phyloP scores from a whole-genome alignment of 1,284 basidiomycete species.

The Meripilus lineatus region DNA sequence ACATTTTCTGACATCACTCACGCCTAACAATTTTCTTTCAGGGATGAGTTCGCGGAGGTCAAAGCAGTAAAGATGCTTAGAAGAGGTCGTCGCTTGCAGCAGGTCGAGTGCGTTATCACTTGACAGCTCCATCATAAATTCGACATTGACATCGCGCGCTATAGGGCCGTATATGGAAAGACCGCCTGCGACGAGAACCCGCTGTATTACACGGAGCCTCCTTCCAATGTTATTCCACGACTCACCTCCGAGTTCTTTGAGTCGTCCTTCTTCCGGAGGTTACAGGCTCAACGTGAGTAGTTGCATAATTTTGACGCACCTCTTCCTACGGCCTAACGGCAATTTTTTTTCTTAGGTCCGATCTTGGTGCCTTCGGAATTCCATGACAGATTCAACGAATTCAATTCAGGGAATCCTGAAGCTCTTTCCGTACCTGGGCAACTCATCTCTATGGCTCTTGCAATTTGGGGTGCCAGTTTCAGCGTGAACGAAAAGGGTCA shows the following conservation, averaged over 20 bases:
- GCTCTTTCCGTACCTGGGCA: slow-evolving; percentile 55
- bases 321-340: slow-evolving; percentile 24
- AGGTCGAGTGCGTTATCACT: slow-evolving; percentile 50
- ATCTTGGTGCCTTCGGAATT: slow-evolving; percentile 75
- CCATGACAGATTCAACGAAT: slow-evolving; percentile 57
- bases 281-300: slow-evolving; percentile 73
- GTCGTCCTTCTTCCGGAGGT: slow-evolving; percentile 78
- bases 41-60: slow-evolving; percentile 84
- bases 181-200: slow-evolving; percentile 41
- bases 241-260: slow-evolving; percentile 75
- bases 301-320: slow-evolving; percentile 5
- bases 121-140: slow-evolving; percentile 1
- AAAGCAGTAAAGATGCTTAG: slow-evolving; percentile 83
- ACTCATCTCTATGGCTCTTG: slow-evolving; percentile 65
- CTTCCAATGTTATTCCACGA: slow-evolving; percentile 54
- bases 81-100: slow-evolving; percentile 78
- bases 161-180: slow-evolving; percentile 39
- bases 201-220: slow-evolving; percentile 25
- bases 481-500: slow-evolving; percentile 77
- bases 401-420: slow-evolving; percentile 50
- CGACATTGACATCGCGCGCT: slow-evolving; percentile 6
- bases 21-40: slow-evolving; percentile 26
- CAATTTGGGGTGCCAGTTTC: slow-evolving; percentile 83
- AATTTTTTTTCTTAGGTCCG: slow-evolving; percentile 48
- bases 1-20: slow-evolving; percentile 2